Evolutionary conservation across 2,329 filamentous ascomycete species (phyloP).

Genomic region (Aspergillus transmontanensis): DNA sequence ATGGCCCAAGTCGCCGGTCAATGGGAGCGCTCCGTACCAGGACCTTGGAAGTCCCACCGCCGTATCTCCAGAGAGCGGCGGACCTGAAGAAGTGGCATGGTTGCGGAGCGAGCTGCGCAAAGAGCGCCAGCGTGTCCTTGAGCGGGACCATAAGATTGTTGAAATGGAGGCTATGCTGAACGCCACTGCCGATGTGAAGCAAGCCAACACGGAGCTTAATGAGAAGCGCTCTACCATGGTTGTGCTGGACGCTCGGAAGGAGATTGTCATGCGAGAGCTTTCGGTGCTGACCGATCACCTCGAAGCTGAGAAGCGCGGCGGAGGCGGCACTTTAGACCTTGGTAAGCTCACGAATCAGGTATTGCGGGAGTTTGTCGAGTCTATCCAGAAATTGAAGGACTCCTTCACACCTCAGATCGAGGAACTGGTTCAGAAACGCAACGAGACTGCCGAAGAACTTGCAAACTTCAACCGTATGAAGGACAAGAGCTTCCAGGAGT

Average conservation of each 20-base stretch:
- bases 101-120: constrained; percentile 73
- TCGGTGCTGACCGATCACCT: constrained; percentile 88
- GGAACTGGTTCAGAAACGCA: constrained; percentile 84
- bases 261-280: constrained; percentile 91
- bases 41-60: constrained; percentile 75
- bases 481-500: constrained; percentile 91
- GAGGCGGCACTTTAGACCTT: constrained; percentile 76
- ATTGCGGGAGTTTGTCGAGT: constrained; percentile 63
- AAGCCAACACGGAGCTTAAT: constrained; percentile 80
- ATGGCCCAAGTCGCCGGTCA: constrained; percentile 70
- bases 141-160: constrained; percentile 82
- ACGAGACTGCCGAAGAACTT: constrained; percentile 82
- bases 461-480: constrained; percentile 79
- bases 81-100: constrained; percentile 63
- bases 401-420: constrained; percentile 76
- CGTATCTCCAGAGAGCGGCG: constrained; percentile 53
- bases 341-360: constrained; percentile 67
- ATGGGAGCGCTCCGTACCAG: constrained; percentile 50
- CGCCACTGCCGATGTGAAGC: constrained; percentile 65
- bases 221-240: constrained; percentile 97
- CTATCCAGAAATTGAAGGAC: constrained; percentile 73
- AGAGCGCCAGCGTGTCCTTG: constrained; percentile 81
- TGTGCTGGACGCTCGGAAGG: constrained; percentile 87
- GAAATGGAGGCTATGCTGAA: constrained; percentile 69
- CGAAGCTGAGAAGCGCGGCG: constrained; percentile 80